Conservation (phyloP, 345 rosid genomes). For the Erodium maritimum region DNA sequence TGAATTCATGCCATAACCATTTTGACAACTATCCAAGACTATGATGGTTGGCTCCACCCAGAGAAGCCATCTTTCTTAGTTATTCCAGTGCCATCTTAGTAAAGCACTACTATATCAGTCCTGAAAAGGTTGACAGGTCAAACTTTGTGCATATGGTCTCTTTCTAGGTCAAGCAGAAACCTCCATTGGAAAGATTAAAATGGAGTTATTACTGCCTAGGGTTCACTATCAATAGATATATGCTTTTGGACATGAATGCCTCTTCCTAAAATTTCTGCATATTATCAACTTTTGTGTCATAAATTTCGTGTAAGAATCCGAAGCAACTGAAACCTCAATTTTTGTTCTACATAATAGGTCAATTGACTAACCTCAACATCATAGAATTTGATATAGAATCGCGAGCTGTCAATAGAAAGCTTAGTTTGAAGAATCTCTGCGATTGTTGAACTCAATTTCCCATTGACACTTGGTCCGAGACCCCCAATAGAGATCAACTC, state of each 20-base stretch:
- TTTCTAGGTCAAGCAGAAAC: background rate
- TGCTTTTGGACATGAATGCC: background rate
- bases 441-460: slow-evolving; percentile 61
- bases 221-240: background rate
- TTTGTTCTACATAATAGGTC: too few relatives aligned
- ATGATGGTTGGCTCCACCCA: background rate
- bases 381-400: slow-evolving; percentile 78
- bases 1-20: background rate
- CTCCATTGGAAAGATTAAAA: background rate
- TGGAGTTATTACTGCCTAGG: background rate
- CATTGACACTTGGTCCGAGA: slow-evolving; percentile 58
- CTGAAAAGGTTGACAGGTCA: background rate
- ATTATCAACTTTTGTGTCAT: background rate
- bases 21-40: background rate
- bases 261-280: background rate
- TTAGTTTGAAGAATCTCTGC: slow-evolving; percentile 75
- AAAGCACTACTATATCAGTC: background rate
- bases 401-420: slow-evolving; percentile 71
- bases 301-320: too few relatives aligned
- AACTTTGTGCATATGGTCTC: background rate
- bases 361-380: slow-evolving; percentile 44
- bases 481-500: slow-evolving; percentile 83
- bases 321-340: too few relatives aligned
- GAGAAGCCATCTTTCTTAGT: background rate
- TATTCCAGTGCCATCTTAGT: background rate